phyloP scores from a whole-genome alignment of 495 filamentous ascomycete genomes.

The Aspergillus leporis region DNA sequence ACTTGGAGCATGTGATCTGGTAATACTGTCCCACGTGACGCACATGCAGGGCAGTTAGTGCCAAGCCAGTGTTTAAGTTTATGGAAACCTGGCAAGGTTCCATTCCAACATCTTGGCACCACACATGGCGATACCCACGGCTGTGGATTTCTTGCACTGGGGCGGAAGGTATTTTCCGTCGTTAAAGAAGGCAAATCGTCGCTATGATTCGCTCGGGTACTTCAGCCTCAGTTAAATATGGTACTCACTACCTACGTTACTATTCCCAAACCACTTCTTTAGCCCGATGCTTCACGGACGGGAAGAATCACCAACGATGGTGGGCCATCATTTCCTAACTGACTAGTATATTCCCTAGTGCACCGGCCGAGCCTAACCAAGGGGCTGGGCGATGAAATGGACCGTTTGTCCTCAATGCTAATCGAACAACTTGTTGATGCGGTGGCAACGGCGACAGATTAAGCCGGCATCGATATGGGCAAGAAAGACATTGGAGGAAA shows the following conservation, averaged over 20 bases:
- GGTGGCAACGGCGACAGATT: too few relatives aligned
- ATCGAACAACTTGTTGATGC: too few relatives aligned
- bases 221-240: too few relatives aligned
- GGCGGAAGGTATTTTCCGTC: neutral
- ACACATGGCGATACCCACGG: neutral
- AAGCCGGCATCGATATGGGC: too few relatives aligned
- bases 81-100: neutral
- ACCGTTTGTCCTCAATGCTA: too few relatives aligned
- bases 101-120: neutral
- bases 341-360: neutral
- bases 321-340: neutral
- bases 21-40: neutral
- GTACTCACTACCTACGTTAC: neutral
- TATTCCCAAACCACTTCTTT: neutral
- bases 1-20: too few relatives aligned
- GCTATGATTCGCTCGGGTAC: neutral
- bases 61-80: neutral
- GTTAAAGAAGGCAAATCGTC: too few relatives aligned
- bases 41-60: neutral
- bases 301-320: neutral
- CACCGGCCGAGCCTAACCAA: neutral
- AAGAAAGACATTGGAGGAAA: too few relatives aligned
- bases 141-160: neutral
- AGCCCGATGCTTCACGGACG: neutral
- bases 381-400: neutral